phyloP scores from a whole-genome alignment of 1,284 basidiomycete species.

The Boletus sp. region DNA sequence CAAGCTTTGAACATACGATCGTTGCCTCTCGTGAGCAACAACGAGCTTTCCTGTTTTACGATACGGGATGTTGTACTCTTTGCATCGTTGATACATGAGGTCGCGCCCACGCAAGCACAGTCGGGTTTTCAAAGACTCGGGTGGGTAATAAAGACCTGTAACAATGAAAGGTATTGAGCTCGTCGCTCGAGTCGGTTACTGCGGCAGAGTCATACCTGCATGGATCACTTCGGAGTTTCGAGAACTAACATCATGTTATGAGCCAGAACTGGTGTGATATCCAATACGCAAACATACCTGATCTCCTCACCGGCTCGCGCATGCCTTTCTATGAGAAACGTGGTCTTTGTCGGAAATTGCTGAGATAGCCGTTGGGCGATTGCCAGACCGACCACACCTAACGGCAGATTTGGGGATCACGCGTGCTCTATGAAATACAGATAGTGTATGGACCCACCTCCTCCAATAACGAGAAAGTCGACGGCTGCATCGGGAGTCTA shows the following conservation, averaged over 20 bases:
- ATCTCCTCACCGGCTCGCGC: constrained; percentile 74
- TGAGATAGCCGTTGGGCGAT: constrained; percentile 76
- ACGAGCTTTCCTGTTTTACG: constrained; percentile 87
- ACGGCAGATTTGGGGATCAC: not conserved
- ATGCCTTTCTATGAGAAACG: constrained; percentile 85
- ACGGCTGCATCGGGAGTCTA: constrained; percentile 71
- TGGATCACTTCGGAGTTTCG: constrained; percentile 97
- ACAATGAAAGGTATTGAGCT: not conserved
- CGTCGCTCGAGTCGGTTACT: not conserved
- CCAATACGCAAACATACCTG: constrained; percentile 49
- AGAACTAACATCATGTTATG: constrained; percentile 52
- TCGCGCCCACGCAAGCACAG: constrained; percentile 87
- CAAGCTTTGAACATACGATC: constrained; percentile 67
- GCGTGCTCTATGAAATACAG: not conserved
- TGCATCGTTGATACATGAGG: constrained; percentile 81
- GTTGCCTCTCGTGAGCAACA: constrained; percentile 69
- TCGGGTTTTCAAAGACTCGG: constrained; percentile 80
- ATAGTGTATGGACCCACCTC: constrained; percentile 49
- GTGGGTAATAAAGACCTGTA: constrained; percentile 81
- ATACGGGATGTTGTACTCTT: constrained; percentile 62
- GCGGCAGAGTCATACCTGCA: constrained; percentile 53
- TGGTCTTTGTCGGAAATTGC: constrained; percentile 70
- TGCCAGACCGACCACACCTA: constrained; percentile 86
- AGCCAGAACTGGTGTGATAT: not conserved
- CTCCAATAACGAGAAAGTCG: constrained; percentile 94